These are phyloP conservation scores for Diaporthe longicolla DNA, from an alignment of 2,329 filamentous ascomycete genomes.

Conservation along the genomic window DNA sequence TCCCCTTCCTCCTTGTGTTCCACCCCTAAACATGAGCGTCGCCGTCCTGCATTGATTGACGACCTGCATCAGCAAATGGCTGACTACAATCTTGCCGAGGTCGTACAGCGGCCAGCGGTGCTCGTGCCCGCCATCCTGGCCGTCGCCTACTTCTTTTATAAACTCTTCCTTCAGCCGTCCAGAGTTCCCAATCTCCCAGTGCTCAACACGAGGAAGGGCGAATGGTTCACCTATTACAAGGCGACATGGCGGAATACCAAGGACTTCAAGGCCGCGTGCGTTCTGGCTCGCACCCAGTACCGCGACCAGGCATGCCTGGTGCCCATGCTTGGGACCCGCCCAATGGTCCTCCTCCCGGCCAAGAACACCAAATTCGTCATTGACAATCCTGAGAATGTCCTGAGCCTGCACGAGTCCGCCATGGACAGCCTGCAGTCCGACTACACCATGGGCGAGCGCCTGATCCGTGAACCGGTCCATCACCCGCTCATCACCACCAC, in stretches of 20 bases:
- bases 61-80: neutral
- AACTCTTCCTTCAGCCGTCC: constrained; percentile 46
- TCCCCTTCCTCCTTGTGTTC: neutral
- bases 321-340: constrained; percentile 45
- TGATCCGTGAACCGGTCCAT: constrained; percentile 51
- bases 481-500: constrained; percentile 51
- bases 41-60: neutral
- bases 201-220: constrained; percentile 50
- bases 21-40: neutral
- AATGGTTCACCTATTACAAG: constrained; percentile 51
- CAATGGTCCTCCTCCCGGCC: constrained; percentile 49
- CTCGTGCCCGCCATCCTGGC: constrained; percentile 46
- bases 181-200: constrained; percentile 50
- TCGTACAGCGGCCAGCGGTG: constrained; percentile 47
- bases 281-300: constrained; percentile 47
- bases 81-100: constrained; percentile 31
- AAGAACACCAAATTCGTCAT: constrained; percentile 51
- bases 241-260: constrained; percentile 51
- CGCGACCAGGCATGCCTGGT: constrained; percentile 47
- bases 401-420: constrained; percentile 53
- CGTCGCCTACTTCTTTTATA: constrained; percentile 47
- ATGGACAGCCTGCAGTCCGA: constrained; percentile 53
- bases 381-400: constrained; percentile 50
- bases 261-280: constrained; percentile 49
- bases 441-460: constrained; percentile 50